Evolutionary conservation across 2,329 filamentous ascomycete genomes (phyloP).

Genomic region (Elsinoe necatrix): DNA sequence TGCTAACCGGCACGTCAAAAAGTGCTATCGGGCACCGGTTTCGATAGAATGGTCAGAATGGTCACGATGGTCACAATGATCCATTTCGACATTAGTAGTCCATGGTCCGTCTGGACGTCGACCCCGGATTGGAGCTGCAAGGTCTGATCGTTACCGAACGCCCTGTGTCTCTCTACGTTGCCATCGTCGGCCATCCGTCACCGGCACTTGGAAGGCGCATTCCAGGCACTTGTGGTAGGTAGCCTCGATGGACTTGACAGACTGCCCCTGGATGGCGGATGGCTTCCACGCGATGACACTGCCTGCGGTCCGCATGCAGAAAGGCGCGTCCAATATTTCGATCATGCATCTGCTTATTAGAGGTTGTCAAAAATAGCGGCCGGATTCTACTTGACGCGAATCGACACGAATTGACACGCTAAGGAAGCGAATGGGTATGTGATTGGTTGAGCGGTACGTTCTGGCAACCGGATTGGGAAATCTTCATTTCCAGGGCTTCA

Average conservation of each 20-base stretch:
- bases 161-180: constrained; percentile 3
- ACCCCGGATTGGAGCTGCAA: neutral
- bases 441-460: too few relatives aligned
- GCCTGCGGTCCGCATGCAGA: neutral
- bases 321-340: neutral
- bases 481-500: neutral
- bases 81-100: neutral
- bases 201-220: neutral
- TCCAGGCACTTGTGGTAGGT: neutral
- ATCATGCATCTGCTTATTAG: neutral
- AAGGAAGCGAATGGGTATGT: too few relatives aligned
- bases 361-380: neutral
- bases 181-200: neutral
- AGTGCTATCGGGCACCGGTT: neutral
- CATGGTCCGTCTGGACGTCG: neutral
- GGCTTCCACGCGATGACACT: neutral
- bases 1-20: too few relatives aligned
- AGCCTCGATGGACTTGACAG: neutral
- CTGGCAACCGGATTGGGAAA: neutral
- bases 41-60: constrained; percentile 9
- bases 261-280: neutral
- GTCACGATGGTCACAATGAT: neutral
- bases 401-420: neutral
- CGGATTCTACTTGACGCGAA: neutral
- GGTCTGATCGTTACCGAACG: neutral